A percentile compares a stretch with the other conserved stretches of the same genome.
Conservation (phyloP, 768 basidiomycete genomes). For the Mycena sanguinolenta region DNA sequence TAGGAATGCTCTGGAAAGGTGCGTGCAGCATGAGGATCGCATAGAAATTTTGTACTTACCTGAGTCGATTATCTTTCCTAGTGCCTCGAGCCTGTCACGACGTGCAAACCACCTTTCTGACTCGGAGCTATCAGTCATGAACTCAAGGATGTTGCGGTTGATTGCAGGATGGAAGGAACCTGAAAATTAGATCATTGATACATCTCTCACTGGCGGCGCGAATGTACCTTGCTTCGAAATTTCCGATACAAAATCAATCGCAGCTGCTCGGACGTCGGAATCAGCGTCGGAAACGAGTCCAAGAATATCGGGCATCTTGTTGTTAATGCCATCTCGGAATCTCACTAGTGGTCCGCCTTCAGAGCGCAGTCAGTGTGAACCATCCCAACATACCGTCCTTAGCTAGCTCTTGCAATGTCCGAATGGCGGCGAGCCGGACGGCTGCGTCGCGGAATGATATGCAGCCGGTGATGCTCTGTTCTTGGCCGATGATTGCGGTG, state of each 20-base stretch:
- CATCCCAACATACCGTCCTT: background rate
- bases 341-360: background rate
- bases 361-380: background rate
- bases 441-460: background rate
- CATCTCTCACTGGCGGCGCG: background rate
- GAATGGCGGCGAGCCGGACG: background rate
- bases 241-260: constrained; percentile 4
- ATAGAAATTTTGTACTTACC: background rate
- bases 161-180: background rate
- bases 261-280: background rate
- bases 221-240: background rate
- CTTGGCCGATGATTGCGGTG: background rate
- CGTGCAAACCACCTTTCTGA: background rate
- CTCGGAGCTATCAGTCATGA: background rate
- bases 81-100: background rate
- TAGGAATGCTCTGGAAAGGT: background rate
- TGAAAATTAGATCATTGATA: background rate
- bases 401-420: too few relatives aligned
- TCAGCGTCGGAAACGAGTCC: background rate
- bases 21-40: background rate
- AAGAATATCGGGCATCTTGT: background rate
- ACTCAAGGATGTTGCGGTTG: background rate
- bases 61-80: background rate
- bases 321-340: background rate
- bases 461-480: background rate